Evolutionary conservation across 345 rosid genomes (phyloP).

Genomic region (Isatis tinctoria): DNA sequence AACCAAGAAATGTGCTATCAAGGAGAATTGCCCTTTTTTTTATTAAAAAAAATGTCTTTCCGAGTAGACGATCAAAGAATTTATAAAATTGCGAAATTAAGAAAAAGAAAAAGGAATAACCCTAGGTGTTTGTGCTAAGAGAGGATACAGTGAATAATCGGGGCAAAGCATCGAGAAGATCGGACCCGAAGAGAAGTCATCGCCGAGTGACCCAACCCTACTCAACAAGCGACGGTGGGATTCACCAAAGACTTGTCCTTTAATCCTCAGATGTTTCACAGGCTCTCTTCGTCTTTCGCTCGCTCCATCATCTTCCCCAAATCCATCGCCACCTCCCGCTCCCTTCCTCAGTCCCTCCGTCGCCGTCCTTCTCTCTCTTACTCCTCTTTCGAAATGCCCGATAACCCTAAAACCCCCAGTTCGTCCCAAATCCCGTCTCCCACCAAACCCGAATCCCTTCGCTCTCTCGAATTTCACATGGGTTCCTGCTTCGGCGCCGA

Average conservation of each 20-base stretch:
- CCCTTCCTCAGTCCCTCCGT: conserved; percentile 18
- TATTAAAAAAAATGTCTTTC: too few species aligned
- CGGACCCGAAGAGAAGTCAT: neutral
- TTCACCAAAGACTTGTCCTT: conserved; percentile 1
- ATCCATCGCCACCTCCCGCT: conserved; percentile 14
- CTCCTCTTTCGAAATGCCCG: conserved; percentile 46
- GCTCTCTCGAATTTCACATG: conserved; percentile 65
- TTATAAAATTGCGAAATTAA: too few species aligned
- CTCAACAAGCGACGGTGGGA: neutral
- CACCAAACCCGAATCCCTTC: conserved; percentile 49
- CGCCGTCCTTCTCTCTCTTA: conserved; percentile 19
- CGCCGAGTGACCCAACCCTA: neutral
- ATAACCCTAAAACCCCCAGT: too few species aligned
- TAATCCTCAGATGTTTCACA: conserved; percentile 44
- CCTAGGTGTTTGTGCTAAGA: conserved; percentile 1
- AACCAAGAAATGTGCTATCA: too few species aligned
- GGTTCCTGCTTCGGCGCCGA: conserved; percentile 46
- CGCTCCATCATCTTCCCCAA: conserved; percentile 26
- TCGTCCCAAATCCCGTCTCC: conserved; percentile 36
- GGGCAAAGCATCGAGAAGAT: conserved; percentile 1
- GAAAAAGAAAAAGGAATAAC: neutral
- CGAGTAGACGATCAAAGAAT: too few species aligned
- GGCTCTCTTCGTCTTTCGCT: conserved; percentile 37
- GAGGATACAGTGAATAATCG: neutral
- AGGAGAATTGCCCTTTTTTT: too few species aligned